Evolutionary conservation across 768 basidiomycete genomes (phyloP), one percentile per base, ranked within the genome.

Genomic region (Rhodosporidiobolus sp.): DNA sequence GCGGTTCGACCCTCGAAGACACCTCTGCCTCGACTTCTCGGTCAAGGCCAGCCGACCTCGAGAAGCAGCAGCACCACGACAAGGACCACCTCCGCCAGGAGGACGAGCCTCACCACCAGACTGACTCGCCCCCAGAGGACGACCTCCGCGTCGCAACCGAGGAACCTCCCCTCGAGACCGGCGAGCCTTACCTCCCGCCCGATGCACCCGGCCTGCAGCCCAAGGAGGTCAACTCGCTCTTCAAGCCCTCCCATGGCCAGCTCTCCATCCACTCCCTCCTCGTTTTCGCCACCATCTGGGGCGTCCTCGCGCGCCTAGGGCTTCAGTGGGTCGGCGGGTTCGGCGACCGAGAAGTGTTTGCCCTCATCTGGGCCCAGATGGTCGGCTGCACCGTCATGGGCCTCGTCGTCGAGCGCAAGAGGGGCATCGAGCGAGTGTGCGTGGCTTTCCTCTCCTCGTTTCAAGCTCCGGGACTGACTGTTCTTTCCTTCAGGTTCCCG

Each of bases 361-460:
- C 90, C 4, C 83, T 97, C 32, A 87, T 89, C 8, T 97, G 94
- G 83, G 85, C 87, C 0, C 95, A 99, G 80, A 90, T 88, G 0
- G 82, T 88, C 1, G 96, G 96, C 26, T 98, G 94, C 82, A 83
- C 93, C 64, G 83, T 95, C 38, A 98, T 99, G 94, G 96, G 96
- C 4, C 82, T 91, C 63, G 85, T 85, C 14, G 78, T 92, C 28
- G 86, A 85, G 26, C 79, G 90, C 78, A 93, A 89, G 80, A 86
- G 87, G 61, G 86, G 88, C 14, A 83, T 99, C 20, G 87, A 87
- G 57, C 82, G 84, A 77, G 88, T 90, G 93, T 96, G 79, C 81
- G 92, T 79, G 7, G 38, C 38, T 53, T 59, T 63, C 58, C 62
- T 55, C 54, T 48, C 56, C 65, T 77, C 67, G 5, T 20, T 11